Evolutionary conservation across 2,329 filamentous ascomycete genomes (phyloP), one percentile per base, ranked within the genome.

Genomic region (Lasiodiplodia sp.): DNA sequence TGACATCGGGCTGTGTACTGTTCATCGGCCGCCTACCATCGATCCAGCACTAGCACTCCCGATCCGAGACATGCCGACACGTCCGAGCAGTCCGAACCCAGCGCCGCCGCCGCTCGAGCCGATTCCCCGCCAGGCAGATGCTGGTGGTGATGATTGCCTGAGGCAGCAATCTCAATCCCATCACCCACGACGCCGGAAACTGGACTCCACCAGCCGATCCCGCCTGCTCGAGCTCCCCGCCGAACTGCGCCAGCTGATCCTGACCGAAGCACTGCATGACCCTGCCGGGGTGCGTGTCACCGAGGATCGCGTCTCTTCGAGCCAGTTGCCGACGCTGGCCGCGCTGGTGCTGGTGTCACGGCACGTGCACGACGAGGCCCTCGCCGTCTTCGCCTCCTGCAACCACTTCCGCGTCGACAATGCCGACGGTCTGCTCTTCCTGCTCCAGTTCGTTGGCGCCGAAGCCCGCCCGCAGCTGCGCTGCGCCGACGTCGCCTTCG

Each of bases 141-240:
- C 18, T 44, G 40, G 18, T 16, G 14, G 6, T 18, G 14, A n/a
- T 18, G 49, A 21, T 25, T n/a, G n/a, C n/a, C 49, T 25, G 23
- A 23, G n/a, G n/a, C 49, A 52, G 23, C 25, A 53, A 14, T 23
- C 23, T 12, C 51, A 53, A 23, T 21, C 10, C 49, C 16, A 52
- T 18, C 51, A 53, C 4, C 51, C 18, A 21, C 44, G 44, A 14
- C 44, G 18, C 44, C 44, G 44, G 44, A 47, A n/a, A 10, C 44
- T 47, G 44, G 44, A 47, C 7, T 3, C 40, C 55, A 21, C n/a
- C 23, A 16, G 16, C 40, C 40, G 57, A 25, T 16, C 58, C 7
- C 60, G 44, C 37, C 60, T 64, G 18, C 60, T 64, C n/a, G 44
- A 51, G 28, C 60, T 64, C 31, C 60, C 60, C 47, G 60, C 60